Conservation (phyloP, 495 filamentous ascomycete species). For the Trichodelitschia bisporula region DNA sequence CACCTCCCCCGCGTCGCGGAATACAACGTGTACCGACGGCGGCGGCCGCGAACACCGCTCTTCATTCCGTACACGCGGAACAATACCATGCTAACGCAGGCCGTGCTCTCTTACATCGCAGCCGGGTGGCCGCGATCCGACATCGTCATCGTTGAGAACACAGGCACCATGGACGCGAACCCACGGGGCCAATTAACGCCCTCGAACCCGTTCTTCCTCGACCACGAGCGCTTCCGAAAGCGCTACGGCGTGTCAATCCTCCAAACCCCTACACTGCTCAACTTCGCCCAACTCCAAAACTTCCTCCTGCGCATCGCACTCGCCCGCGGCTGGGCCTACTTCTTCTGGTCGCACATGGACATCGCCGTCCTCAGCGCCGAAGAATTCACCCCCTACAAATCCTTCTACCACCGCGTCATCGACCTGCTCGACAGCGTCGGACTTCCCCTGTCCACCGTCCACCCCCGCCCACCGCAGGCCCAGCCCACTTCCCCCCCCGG, state of each 20-base stretch:
- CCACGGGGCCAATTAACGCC: slow-evolving; percentile 23
- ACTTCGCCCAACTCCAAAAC: slow-evolving; percentile 38
- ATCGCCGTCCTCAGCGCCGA: slow-evolving; percentile 29
- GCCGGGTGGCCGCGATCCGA: slow-evolving; percentile 35
- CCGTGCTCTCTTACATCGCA: slow-evolving; percentile 21
- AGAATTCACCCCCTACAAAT: slow-evolving; percentile 19
- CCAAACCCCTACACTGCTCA: slow-evolving; percentile 30
- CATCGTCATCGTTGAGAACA: slow-evolving; percentile 40
- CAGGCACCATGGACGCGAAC: slow-evolving; percentile 32
- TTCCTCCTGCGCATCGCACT: slow-evolving; percentile 26
- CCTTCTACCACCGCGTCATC: slow-evolving; percentile 25
- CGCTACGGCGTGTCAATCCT: slow-evolving; percentile 30
- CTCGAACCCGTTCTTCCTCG: slow-evolving; percentile 37
- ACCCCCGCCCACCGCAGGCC: no score
- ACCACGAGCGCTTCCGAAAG: slow-evolving; percentile 25
- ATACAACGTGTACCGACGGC: not conserved
- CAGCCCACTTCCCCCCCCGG: no score
- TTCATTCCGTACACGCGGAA: slow-evolving; percentile 24
- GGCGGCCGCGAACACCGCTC: not conserved
- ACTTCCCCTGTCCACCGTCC: no score
- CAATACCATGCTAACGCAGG: slow-evolving; percentile 32
- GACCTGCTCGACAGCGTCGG: no score
- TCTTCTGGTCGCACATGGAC: slow-evolving; percentile 38
- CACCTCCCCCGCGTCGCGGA: not conserved
- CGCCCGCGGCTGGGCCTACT: slow-evolving; percentile 24